phyloP scores from a whole-genome alignment of 2,329 filamentous ascomycete species.

The Paecilomyces sp. region DNA sequence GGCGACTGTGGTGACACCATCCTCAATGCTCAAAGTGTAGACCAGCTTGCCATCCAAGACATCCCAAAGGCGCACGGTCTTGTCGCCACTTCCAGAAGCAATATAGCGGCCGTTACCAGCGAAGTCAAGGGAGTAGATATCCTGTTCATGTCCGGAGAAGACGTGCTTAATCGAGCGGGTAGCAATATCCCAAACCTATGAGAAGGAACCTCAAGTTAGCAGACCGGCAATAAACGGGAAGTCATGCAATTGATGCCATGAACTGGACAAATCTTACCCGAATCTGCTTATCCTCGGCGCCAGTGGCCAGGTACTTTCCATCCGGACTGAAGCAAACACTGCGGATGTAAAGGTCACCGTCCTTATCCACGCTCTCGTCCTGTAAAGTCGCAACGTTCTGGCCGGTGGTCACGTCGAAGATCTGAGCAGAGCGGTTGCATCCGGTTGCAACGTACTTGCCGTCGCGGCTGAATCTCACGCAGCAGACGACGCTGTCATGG shows the following conservation, averaged over 20 bases:
- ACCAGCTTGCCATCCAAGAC: conserved; percentile 78
- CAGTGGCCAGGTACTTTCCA: conserved; percentile 86
- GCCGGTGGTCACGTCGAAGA: conserved; percentile 85
- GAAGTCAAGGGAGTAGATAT: conserved; percentile 96
- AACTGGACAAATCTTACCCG: conserved; percentile 52
- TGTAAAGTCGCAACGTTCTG: conserved; percentile 84
- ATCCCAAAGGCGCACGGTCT: conserved; percentile 94
- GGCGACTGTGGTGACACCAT: conserved; percentile 94
- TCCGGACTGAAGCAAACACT: conserved; percentile 99
- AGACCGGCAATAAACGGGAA: conserved; percentile 1
- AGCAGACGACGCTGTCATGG: conserved; percentile 96
- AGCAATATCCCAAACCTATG: conserved; percentile 79
- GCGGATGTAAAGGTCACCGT: conserved; percentile 90
- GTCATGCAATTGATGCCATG: neutral
- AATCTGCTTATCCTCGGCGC: conserved; percentile 96
- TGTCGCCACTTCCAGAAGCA: conserved; percentile 88
- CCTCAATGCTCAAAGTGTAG: conserved; percentile 83
- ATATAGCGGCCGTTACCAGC: conserved; percentile 89
- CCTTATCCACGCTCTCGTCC: conserved; percentile 78
- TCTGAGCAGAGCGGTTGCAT: conserved; percentile 98
- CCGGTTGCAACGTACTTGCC: conserved; percentile 94
- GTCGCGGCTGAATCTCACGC: conserved; percentile 91
- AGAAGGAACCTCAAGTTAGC: neutral
- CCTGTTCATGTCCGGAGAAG: conserved; percentile 95
- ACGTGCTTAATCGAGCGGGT: conserved; percentile 78